Conservation (phyloP, 1,284 basidiomycete genomes). For the Schizophyllum commune region DNA sequence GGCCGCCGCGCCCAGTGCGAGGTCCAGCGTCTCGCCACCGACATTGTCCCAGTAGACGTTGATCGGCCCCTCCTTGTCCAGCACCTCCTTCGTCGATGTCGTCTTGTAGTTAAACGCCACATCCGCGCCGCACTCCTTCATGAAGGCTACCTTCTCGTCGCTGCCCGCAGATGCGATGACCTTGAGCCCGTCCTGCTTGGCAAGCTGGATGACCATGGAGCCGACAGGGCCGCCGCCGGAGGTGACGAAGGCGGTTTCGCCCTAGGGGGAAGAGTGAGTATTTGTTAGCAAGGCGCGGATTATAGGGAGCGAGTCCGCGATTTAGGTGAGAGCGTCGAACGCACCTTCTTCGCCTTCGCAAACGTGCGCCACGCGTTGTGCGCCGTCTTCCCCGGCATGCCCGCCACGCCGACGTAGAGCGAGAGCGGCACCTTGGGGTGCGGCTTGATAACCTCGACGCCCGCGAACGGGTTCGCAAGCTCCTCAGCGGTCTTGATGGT, state of each 20-base stretch:
- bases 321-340: too few relatives aligned
- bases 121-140: constrained; percentile 46
- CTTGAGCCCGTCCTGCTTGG: constrained; percentile 43
- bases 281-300: background rate
- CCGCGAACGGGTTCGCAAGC: constrained; percentile 10
- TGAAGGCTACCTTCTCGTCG: constrained; percentile 49
- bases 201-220: constrained; percentile 39
- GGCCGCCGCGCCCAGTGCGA: constrained; percentile 36
- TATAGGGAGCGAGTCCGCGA: background rate
- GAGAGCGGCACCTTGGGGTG: constrained; percentile 34
- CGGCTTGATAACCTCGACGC: constrained; percentile 21
- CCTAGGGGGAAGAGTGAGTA: constrained; percentile 19
- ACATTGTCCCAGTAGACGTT: constrained; percentile 37
- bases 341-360: constrained; percentile 26
- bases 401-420: constrained; percentile 39
- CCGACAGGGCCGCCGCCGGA: constrained; percentile 38
- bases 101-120: constrained; percentile 61
- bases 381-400: constrained; percentile 36
- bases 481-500: constrained; percentile 1
- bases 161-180: constrained; percentile 61
- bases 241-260: constrained; percentile 47
- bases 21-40: constrained; percentile 45
- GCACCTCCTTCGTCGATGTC: constrained; percentile 30
- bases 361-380: constrained; percentile 29
- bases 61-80: constrained; percentile 19